phyloP scores from a whole-genome alignment of 306 rosid species.

The Ammopiptanthus mongolicus region DNA sequence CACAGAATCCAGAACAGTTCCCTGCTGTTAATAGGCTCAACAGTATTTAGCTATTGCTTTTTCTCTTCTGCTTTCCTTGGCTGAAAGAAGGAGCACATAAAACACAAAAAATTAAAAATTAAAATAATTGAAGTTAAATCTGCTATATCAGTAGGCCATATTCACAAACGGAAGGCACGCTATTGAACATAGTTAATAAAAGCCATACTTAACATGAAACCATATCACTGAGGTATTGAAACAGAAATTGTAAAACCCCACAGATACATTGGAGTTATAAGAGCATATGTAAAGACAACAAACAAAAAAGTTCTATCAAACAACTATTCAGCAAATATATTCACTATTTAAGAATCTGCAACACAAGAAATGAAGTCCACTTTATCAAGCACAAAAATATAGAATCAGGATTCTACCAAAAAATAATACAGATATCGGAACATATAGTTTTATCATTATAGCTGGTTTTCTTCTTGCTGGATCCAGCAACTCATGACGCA shows the following conservation, averaged over 20 bases:
- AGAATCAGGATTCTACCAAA: background rate
- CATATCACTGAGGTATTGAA: background rate
- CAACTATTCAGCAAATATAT: background rate
- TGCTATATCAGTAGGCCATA: background rate
- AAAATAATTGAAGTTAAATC: background rate
- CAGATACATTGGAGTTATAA: background rate
- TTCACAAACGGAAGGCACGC: background rate
- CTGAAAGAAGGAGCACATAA: slow-evolving; percentile 42
- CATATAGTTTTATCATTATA: background rate
- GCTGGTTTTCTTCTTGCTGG: background rate
- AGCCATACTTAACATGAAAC: background rate
- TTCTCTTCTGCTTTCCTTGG: slow-evolving; percentile 93
- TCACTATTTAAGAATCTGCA: background rate
- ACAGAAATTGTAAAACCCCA: background rate
- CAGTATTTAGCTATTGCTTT: slow-evolving; percentile 44
- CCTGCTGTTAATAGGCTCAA: background rate
- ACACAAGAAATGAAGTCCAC: background rate
- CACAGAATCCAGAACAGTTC: slow-evolving; percentile 6
- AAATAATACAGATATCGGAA: background rate
- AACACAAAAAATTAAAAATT: background rate
- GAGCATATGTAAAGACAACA: background rate
- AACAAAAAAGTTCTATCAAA: background rate
- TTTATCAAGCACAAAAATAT: background rate
- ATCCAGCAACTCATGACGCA: background rate
- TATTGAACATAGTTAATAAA: background rate